Base-by-base conservation (phyloP, 192 early-diverging fungal genomes). In the Coemansia sp. region DNA sequence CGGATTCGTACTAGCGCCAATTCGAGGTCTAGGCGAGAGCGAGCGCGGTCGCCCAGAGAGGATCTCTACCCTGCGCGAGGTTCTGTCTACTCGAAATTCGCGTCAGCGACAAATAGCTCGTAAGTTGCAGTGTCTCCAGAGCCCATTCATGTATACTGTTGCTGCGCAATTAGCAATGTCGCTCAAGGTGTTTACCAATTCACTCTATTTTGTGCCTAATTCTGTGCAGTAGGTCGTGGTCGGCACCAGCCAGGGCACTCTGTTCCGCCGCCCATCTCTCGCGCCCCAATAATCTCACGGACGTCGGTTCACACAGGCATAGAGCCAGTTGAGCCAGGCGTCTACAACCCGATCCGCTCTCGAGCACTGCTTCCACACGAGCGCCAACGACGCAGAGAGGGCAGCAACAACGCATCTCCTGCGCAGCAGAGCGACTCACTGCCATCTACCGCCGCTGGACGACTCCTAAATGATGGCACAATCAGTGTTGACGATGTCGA, bases 401-500 rank as follows among this genome's bases (percentile, higher is more conserved):
- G 19, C 34, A 32, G 15, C 7, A 37, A 37, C 58, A 21, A 19
- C 17, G 46, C 46, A 19, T 3, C 58, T 15, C 6, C 58, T 37
- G 58, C 17, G 17, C 25, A 10, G 23, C 32, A 32, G 8, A 31
- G 32, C 9, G 58, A 4, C 34, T 8, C 58, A 19, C 58, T 37
- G 32, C 58, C 58, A 5, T 19, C 58, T n/a, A 34, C 44, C 45
- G 23, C 32, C 7, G 58, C 58, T 36, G 58, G 58, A 1, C 58
- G 3, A 61, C 73, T 1, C 32, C 34, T 60, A 9, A 32, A 15
- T 32, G 79, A 82, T 29, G 79, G 79, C 38, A 11, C 79, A 17
- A 74, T 82, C 12, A 74, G 76, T 37, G 79, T 82, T 3, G 79
- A 76, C 27, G 74, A 70, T 2, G 79, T 82, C 15, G 79, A 76